Conservation (phyloP, 495 filamentous ascomycete species). For the Aspergillus asperescens region DNA sequence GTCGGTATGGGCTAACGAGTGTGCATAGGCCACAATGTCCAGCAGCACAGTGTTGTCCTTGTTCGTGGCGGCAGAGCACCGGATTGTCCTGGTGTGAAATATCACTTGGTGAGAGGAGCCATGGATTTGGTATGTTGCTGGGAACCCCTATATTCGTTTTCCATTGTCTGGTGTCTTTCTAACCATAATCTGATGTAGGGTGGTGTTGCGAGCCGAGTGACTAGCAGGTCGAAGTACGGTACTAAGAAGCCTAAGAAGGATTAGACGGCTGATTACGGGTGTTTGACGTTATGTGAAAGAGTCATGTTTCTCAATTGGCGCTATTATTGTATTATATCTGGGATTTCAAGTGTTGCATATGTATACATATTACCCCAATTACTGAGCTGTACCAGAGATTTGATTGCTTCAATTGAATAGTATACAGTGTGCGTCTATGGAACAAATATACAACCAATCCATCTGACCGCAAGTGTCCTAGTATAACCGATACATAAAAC, state of each 20-base stretch:
- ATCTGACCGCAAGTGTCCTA: neutral
- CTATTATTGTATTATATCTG: constrained; percentile 3
- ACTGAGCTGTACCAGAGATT: neutral
- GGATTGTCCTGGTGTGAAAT: constrained; percentile 98
- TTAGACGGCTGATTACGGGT: constrained; percentile 15
- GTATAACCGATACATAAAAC: neutral
- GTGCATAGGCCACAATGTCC: constrained; percentile 82
- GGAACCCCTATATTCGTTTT: constrained; percentile 1
- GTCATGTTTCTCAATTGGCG: constrained; percentile 1
- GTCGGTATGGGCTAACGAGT: constrained; percentile 11
- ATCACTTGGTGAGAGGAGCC: constrained; percentile 84
- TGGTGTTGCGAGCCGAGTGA: constrained; percentile 79
- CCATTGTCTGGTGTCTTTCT: constrained; percentile 9
- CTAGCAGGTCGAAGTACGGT: constrained; percentile 89
- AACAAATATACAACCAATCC: too few relatives aligned
- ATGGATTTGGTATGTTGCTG: constrained; percentile 77
- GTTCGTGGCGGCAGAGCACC: constrained; percentile 85
- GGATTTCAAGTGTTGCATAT: neutral
- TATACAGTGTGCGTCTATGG: too few relatives aligned
- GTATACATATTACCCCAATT: constrained; percentile 1
- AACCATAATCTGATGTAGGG: constrained; percentile 52
- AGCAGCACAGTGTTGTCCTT: constrained; percentile 95
- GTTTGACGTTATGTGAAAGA: neutral
- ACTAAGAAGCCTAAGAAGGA: constrained; percentile 93
- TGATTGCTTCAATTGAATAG: neutral